Evolutionary conservation across 1,139 yeast species (phyloP), one percentile per base, ranked within the genome.

Genomic region (Nadsonia starkeyi-henricii): DNA sequence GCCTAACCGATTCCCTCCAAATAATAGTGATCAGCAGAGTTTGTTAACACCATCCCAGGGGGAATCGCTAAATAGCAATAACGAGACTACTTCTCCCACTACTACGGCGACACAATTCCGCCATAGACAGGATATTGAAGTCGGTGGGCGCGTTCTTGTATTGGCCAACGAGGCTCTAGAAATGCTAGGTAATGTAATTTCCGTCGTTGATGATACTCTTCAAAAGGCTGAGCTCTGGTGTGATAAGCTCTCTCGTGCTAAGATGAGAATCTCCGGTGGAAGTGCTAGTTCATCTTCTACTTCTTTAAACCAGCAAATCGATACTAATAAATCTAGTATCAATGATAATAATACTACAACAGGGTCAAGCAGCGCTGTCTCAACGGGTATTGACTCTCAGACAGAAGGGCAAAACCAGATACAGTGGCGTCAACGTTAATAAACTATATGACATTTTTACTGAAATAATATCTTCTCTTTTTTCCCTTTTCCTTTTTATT

Each of bases 81-180:
- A 23, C 9, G 28, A 23, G 28, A 23, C 5, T 23, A 5, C 28
- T 23, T 5, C 28, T 23, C 8, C 28, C 28, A 5, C 43, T 28
- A 45, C 20, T 33, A 44, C 45, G 41, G 44, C 37, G 21, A 42
- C 47, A n/a, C 43, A 42, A 39, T 33, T 43, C 18, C 48, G 45
- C 13, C 43, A 44, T 44, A 43, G 54, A 44, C 50, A 49, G 36
- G 62, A 67, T 64, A 54, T 63, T 19, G 78, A 76, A 52, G 67
- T 77, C 26, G 79, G 78, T 58, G 86, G 84, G 44, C 76, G 79
- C 55, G 84, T 86, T 1, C 67, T 91, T 44, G 74, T 84, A 9
- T 71, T 91, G 53, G 96, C 97, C 1, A 83, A 83, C 55, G 98
- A 91, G 64, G 81, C 95, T 0, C 69, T 91, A 49, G 94, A 84